Conservation (phyloP, 73 alveolate genomes). For the Paramecium primaurelia region DNA sequence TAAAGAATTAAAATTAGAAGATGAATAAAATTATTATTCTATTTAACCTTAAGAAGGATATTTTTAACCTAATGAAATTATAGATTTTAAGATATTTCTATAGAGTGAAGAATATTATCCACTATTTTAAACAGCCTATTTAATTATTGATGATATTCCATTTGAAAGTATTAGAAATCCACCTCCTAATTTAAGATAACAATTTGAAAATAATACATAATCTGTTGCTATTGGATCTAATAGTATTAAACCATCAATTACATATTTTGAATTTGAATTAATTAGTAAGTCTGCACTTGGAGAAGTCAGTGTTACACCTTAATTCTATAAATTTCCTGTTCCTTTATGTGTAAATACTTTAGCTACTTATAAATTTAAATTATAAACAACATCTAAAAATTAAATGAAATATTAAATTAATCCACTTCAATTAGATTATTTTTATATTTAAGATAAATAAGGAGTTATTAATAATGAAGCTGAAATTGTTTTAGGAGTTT, state of each 20-base stretch:
- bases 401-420: neutral
- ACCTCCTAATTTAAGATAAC: constrained; percentile 66
- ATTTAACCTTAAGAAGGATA: constrained; percentile 90
- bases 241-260: constrained; percentile 68
- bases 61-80: constrained; percentile 77
- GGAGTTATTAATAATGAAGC: neutral
- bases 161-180: constrained; percentile 79
- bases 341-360: neutral
- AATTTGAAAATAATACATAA: constrained; percentile 49
- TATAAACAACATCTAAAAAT: neutral
- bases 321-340: constrained; percentile 36
- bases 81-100: constrained; percentile 79
- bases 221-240: constrained; percentile 78
- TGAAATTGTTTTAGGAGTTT: neutral
- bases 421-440: neutral
- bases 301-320: constrained; percentile 68
- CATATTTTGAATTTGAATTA: constrained; percentile 69
- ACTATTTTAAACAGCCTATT: constrained; percentile 30
- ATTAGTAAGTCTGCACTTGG: constrained; percentile 72
- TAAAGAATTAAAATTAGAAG: constrained; percentile 79
- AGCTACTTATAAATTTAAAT: neutral
- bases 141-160: constrained; percentile 79
- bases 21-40: constrained; percentile 83
- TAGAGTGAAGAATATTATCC: constrained; percentile 48
- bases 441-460: neutral